Conservation (phyloP, 78 protist genomes). For the Polysphondylium violaceum region DNA sequence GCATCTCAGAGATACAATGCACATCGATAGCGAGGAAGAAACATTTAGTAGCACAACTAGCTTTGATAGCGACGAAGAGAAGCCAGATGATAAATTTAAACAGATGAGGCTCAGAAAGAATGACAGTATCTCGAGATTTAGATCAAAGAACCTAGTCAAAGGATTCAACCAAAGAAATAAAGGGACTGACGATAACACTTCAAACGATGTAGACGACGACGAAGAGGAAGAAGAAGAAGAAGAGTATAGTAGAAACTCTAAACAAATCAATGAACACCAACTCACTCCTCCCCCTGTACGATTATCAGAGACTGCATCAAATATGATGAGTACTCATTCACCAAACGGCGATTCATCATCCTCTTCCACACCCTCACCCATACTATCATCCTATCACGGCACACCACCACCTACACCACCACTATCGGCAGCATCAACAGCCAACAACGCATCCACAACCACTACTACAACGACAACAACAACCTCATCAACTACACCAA, state of each 20-base stretch:
- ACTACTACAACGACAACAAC: neutral
- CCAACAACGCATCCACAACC: neutral
- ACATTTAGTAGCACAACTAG: too few relatives aligned
- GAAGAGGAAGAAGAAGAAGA: neutral
- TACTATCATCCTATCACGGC: neutral
- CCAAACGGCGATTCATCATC: too few relatives aligned
- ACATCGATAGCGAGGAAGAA: too few relatives aligned
- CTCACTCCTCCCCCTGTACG: neutral
- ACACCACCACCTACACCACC: neutral
- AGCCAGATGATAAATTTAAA: slow-evolving; percentile 4
- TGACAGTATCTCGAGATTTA: slow-evolving; percentile 13
- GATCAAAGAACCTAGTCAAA: slow-evolving; percentile 1
- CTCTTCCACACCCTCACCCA: too few relatives aligned
- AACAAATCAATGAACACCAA: neutral
- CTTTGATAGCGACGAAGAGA: too few relatives aligned
- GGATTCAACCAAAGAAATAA: neutral
- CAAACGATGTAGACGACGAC: too few relatives aligned
- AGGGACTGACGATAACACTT: neutral
- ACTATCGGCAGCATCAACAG: neutral
- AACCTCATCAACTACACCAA: neutral
- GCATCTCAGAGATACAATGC: too few relatives aligned
- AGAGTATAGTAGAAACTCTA: neutral
- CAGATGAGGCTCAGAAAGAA: neutral
- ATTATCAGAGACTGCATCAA: neutral
- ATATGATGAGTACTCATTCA: too few relatives aligned